Percentiles rank a stretch among this genome's conserved stretches.
Evolutionary conservation across 169 alveolate species (phyloP).

Genomic region (Cryptosporidium parvum): DNA sequence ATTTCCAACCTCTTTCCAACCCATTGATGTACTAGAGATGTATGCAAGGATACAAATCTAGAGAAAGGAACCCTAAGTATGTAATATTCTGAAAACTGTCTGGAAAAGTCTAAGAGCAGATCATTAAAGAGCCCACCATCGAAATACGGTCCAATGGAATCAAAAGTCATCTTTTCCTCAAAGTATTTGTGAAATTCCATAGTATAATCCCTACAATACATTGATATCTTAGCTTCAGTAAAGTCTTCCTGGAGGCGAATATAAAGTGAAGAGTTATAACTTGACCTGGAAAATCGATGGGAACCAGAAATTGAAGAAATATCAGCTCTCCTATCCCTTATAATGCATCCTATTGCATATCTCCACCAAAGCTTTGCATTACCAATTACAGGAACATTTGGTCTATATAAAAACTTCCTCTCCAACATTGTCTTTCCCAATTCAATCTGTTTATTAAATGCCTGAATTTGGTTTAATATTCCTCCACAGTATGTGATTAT

Average conservation of each 20-base stretch:
- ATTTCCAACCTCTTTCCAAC: constrained; percentile 58
- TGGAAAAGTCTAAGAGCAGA: constrained; percentile 38
- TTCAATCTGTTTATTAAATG: constrained; percentile 50
- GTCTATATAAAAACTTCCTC: constrained; percentile 55
- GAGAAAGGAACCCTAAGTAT: constrained; percentile 48
- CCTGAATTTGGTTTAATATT: constrained; percentile 32
- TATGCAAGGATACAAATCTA: constrained; percentile 52
- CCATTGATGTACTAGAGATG: constrained; percentile 69
- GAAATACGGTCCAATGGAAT: constrained; percentile 10
- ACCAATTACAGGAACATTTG: constrained; percentile 47
- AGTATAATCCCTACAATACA: constrained; percentile 65
- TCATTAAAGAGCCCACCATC: constrained; percentile 47
- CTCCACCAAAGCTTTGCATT: constrained; percentile 73
- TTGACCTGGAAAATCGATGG: background rate
- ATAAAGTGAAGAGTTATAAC: constrained; percentile 8
- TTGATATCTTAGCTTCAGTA: constrained; percentile 63
- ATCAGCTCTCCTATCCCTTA: constrained; percentile 17
- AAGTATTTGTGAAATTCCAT: constrained; percentile 35
- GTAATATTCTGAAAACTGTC: constrained; percentile 57
- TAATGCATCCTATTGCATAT: constrained; percentile 54
- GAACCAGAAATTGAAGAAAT: background rate
- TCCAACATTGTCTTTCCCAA: constrained; percentile 20
- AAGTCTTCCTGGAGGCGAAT: constrained; percentile 34
- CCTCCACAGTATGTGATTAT: constrained; percentile 40
- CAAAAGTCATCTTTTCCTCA: constrained; percentile 29